These are phyloP conservation scores for Corynascus novoguineensis DNA, from an alignment of 495 filamentous ascomycete species.

Conservation along the genomic window DNA sequence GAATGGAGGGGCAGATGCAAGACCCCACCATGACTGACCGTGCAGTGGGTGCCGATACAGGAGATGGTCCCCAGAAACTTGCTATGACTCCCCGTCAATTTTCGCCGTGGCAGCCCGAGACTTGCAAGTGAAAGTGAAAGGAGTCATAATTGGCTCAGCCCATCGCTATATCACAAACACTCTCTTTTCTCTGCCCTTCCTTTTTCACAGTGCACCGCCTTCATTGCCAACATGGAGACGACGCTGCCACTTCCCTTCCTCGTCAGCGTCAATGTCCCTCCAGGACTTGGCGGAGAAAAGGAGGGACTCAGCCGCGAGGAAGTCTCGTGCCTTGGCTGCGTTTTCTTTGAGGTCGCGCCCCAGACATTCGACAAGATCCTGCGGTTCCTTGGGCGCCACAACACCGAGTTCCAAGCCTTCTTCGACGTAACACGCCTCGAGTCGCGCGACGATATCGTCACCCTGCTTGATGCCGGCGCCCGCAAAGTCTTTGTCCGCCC, in stretches of 20 bases:
- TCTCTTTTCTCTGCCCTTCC: not conserved
- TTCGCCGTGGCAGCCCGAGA: not conserved
- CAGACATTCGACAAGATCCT: slow-evolving; percentile 54
- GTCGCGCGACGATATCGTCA: slow-evolving; percentile 63
- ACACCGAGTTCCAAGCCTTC: slow-evolving; percentile 61
- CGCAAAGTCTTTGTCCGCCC: slow-evolving; percentile 75
- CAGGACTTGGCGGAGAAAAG: slow-evolving; percentile 42
- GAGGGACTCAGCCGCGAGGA: slow-evolving; percentile 60
- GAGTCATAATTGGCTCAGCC: not conserved
- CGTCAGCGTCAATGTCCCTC: slow-evolving; percentile 51
- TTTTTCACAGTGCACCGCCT: not conserved
- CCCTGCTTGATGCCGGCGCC: slow-evolving; percentile 82
- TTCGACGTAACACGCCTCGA: slow-evolving; percentile 70
- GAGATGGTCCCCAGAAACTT: slow-evolving; percentile 5
- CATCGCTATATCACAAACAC: not conserved
- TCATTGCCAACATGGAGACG: slow-evolving; percentile 46
- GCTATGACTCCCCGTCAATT: slow-evolving; percentile 13
- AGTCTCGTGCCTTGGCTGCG: slow-evolving; percentile 71
- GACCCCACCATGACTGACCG: slow-evolving; percentile 6
- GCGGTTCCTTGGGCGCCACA: slow-evolving; percentile 62
- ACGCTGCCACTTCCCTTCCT: slow-evolving; percentile 53
- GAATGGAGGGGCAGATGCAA: slow-evolving; percentile 12
- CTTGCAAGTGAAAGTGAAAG: slow-evolving; percentile 1
- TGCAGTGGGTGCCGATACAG: slow-evolving; percentile 14
- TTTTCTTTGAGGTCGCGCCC: slow-evolving; percentile 61